Evolutionary conservation across 352 stramenopile species (phyloP).

Genomic region (Pythium diclinum): DNA sequence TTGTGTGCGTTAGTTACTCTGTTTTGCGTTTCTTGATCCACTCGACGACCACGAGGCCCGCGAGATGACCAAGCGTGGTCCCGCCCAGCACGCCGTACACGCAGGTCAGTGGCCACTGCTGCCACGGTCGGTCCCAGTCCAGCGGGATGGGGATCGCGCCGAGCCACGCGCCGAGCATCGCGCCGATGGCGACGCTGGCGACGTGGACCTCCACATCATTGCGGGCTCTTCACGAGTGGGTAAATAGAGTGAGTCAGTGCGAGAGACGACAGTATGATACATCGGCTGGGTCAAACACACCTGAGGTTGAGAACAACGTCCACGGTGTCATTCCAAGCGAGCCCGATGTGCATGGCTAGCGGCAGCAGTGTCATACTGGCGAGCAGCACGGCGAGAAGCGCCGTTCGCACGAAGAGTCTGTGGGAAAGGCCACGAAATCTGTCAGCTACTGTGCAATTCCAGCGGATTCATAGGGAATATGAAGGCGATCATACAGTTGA

Average conservation of each 20-base stretch:
- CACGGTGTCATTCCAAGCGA: slow-evolving; percentile 38
- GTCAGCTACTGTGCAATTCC: background rate
- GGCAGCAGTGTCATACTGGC: slow-evolving; percentile 47
- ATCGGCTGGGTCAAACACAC: slow-evolving; percentile 19
- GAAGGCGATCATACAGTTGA: slow-evolving; percentile 36
- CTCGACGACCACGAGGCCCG: slow-evolving; percentile 13
- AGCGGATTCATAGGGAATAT: background rate
- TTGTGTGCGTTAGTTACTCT: slow-evolving; percentile 10
- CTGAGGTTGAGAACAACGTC: slow-evolving; percentile 52
- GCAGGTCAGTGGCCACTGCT: slow-evolving; percentile 88
- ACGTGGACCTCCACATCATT: slow-evolving; percentile 45
- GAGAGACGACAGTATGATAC: no score
- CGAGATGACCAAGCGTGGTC: slow-evolving; percentile 37
- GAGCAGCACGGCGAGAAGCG: slow-evolving; percentile 59
- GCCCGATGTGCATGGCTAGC: slow-evolving; percentile 39
- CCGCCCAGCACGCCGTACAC: slow-evolving; percentile 66
- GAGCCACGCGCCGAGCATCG: slow-evolving; percentile 62
- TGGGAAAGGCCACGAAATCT: background rate
- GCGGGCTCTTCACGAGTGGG: slow-evolving; percentile 30
- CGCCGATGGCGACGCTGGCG: slow-evolving; percentile 51
- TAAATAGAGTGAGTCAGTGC: background rate
- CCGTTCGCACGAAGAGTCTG: slow-evolving; percentile 62
- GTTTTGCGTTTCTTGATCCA: slow-evolving; percentile 24
- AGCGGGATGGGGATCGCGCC: slow-evolving; percentile 78
- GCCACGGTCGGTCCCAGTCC: slow-evolving; percentile 87